phyloP scores from a whole-genome alignment of 768 basidiomycete species.

The Rhizopogon vinicolor region DNA sequence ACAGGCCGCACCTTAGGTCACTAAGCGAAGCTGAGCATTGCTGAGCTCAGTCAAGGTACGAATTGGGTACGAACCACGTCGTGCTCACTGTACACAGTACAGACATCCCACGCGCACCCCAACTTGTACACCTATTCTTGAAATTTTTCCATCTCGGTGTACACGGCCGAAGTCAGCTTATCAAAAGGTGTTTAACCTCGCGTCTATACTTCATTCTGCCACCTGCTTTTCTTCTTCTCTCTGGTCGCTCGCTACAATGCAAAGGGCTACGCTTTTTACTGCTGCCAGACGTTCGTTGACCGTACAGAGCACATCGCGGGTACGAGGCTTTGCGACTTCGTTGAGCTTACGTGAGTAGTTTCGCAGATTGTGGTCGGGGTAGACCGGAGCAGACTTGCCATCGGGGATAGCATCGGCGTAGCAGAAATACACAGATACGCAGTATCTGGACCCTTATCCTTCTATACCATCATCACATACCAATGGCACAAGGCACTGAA shows the following conservation, averaged over 20 bases:
- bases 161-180: constrained; percentile 16
- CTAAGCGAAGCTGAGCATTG: not conserved
- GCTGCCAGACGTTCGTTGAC: constrained; percentile 19
- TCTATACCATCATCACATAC: not conserved
- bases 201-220: constrained; percentile 1
- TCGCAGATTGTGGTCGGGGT: not conserved
- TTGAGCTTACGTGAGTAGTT: constrained; percentile 23
- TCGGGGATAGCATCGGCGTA: not conserved
- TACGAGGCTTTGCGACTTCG: constrained; percentile 25
- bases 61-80: not conserved
- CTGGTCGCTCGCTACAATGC: constrained; percentile 10
- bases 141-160: constrained; percentile 11
- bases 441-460: not conserved
- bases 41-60: not conserved
- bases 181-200: constrained; percentile 3
- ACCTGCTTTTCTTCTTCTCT: constrained; percentile 13
- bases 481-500: not conserved
- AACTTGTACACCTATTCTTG: constrained; percentile 7
- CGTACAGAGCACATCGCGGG: constrained; percentile 13
- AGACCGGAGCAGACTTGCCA: not conserved
- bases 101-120: constrained; percentile 20
- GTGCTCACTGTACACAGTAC: not conserved
- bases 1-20: not conserved
- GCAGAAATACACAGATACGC: not conserved
- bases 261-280: constrained; percentile 17